Conservation (phyloP, 441 rosid genomes). For the Melastoma candidum region DNA sequence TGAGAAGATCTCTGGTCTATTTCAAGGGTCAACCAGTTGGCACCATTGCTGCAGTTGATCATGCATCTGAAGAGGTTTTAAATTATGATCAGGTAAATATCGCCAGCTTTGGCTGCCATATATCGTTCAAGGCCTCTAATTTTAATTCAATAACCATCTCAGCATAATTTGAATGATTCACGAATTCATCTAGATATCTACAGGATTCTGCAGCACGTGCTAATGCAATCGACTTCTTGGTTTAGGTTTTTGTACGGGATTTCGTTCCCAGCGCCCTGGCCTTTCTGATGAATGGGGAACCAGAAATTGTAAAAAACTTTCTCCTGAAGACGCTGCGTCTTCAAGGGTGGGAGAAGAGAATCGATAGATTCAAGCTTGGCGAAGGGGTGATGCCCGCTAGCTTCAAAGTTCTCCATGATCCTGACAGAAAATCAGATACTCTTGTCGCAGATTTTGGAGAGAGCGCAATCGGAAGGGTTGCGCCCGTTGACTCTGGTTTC, state of each 20-base stretch:
- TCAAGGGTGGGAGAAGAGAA: slow-evolving; percentile 20
- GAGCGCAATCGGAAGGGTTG: slow-evolving; percentile 19
- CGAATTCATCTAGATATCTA: too few species aligned
- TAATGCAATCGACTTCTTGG: background rate
- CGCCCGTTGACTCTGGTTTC: slow-evolving; percentile 19
- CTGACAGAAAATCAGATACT: slow-evolving; percentile 12
- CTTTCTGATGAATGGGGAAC: slow-evolving; percentile 19
- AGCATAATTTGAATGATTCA: background rate
- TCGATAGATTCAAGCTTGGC: slow-evolving; percentile 18
- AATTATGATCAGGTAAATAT: slow-evolving; percentile 18
- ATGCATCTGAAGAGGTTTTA: slow-evolving; percentile 19
- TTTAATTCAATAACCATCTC: background rate
- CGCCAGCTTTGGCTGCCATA: background rate
- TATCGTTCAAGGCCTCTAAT: background rate
- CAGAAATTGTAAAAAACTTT: slow-evolving; percentile 16
- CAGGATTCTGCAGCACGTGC: too few species aligned
- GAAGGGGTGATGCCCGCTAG: slow-evolving; percentile 22
- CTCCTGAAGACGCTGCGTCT: slow-evolving; percentile 17
- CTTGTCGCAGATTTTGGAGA: slow-evolving; percentile 20
- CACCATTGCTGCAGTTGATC: slow-evolving; percentile 16
- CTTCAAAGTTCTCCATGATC: slow-evolving; percentile 19
- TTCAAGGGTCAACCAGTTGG: slow-evolving; percentile 18
- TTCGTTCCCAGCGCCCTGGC: slow-evolving; percentile 22
- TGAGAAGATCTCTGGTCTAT: slow-evolving; percentile 16
- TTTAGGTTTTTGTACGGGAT: slow-evolving; percentile 15